Evolutionary conservation across 192 early-diverging fungal genomes (phyloP).

Genomic region (Coemansia sp.): DNA sequence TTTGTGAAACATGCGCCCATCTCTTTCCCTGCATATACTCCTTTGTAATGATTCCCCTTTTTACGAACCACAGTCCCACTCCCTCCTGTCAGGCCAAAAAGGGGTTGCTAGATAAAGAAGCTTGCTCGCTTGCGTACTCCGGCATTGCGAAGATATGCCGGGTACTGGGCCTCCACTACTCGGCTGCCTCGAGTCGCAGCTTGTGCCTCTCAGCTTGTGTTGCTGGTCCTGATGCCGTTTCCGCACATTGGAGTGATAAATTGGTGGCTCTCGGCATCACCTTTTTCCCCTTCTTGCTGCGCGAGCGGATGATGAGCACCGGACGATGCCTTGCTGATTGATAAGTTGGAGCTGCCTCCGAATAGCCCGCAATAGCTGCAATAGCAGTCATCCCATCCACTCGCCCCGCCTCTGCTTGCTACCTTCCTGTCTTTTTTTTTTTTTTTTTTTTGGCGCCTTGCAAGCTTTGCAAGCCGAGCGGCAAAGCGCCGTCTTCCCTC

Average conservation of each 20-base stretch:
- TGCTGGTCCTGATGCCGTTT: neutral
- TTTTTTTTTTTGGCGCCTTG: too few relatives aligned
- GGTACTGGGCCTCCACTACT: too few relatives aligned
- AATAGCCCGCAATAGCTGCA: conserved; percentile 2
- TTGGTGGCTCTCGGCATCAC: neutral
- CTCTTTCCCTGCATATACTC: neutral
- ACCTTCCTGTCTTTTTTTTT: neutral
- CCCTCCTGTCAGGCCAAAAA: neutral
- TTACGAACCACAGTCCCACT: neutral
- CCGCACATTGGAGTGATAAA: conserved; percentile 4
- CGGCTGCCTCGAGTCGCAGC: too few relatives aligned
- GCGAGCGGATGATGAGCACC: neutral
- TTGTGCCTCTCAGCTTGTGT: neutral
- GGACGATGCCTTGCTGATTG: neutral
- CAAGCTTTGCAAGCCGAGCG: neutral
- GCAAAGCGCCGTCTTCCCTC: neutral
- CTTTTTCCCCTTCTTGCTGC: neutral
- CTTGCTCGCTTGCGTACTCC: neutral
- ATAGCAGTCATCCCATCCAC: too few relatives aligned
- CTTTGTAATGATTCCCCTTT: neutral
- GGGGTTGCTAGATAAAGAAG: neutral
- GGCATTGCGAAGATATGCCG: too few relatives aligned
- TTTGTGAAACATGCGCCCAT: neutral
- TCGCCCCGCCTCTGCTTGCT: neutral
- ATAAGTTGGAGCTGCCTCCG: neutral